These are phyloP conservation scores for Lecanoromycetidae sp. DNA, from an alignment of 2,329 filamentous ascomycete species.

Conservation along the genomic window DNA sequence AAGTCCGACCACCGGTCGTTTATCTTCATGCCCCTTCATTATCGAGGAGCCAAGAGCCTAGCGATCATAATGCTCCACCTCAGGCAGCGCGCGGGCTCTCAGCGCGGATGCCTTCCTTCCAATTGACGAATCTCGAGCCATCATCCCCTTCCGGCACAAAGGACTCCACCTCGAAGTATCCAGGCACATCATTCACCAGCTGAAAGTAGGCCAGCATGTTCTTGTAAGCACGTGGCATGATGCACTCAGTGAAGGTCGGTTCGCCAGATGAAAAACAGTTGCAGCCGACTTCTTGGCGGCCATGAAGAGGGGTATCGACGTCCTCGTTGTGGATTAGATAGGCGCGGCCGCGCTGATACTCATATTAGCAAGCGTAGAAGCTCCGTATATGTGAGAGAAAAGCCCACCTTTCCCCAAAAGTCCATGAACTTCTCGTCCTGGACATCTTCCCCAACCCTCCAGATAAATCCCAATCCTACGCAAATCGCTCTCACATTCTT, in stretches of 20 bases:
- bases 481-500: slow-evolving; percentile 38
- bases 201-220: slow-evolving; percentile 51
- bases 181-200: slow-evolving; percentile 38
- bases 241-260: slow-evolving; percentile 44
- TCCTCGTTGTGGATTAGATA: slow-evolving; percentile 40
- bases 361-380: slow-evolving; percentile 23
- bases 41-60: background rate
- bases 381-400: background rate
- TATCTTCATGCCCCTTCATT: too few relatives aligned
- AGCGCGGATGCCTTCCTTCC: background rate
- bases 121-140: background rate
- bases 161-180: slow-evolving; percentile 29
- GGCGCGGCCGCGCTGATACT: slow-evolving; percentile 45
- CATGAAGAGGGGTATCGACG: slow-evolving; percentile 42
- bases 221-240: slow-evolving; percentile 45
- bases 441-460: slow-evolving; percentile 28
- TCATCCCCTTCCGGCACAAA: slow-evolving; percentile 3
- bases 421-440: slow-evolving; percentile 34
- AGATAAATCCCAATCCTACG: slow-evolving; percentile 35
- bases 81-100: slow-evolving; percentile 5
- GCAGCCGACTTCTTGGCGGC: slow-evolving; percentile 46
- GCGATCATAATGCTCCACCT: background rate
- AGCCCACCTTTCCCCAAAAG: slow-evolving; percentile 42
- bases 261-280: slow-evolving; percentile 61
- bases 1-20: too few relatives aligned